These are phyloP conservation scores for Aquilaria sinensis DNA, from an alignment of 345 rosid genomes.

Conservation along the genomic window DNA sequence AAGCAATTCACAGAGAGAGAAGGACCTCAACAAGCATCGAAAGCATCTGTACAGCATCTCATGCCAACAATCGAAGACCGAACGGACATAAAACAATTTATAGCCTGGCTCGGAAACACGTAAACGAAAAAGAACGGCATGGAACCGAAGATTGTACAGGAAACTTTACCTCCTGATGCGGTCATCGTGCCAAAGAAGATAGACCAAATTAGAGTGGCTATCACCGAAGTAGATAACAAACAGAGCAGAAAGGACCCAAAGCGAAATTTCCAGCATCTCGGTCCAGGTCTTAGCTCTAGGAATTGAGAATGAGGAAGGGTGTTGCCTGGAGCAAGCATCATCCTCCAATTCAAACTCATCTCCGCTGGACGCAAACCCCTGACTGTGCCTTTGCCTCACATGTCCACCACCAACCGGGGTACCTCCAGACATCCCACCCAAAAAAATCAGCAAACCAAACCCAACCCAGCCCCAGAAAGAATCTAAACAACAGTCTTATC, in stretches of 20 bases:
- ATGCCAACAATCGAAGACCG: too few species aligned
- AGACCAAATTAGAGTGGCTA: conserved; percentile 60
- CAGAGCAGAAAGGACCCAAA: conserved; percentile 80
- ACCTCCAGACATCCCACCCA: conserved; percentile 77
- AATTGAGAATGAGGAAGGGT: conserved; percentile 31
- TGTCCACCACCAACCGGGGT: conserved; percentile 83
- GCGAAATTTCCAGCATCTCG: conserved; percentile 65
- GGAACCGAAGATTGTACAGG: neutral
- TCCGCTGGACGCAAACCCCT: conserved; percentile 79
- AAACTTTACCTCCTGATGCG: conserved; percentile 66
- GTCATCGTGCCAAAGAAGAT: conserved; percentile 61
- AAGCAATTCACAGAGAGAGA: too few species aligned
- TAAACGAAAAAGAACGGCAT: too few species aligned
- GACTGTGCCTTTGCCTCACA: conserved; percentile 94
- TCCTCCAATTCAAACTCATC: conserved; percentile 90
- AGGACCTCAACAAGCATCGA: too few species aligned
- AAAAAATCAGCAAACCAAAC: neutral
- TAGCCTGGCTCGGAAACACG: too few species aligned
- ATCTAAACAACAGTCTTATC: too few species aligned
- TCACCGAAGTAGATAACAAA: conserved; percentile 85
- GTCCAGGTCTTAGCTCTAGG: conserved; percentile 51
- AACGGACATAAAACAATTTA: neutral
- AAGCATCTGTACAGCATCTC: too few species aligned
- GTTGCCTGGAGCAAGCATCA: conserved; percentile 76
- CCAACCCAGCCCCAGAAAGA: neutral